Evolutionary conservation across 768 basidiomycete species (phyloP).

Genomic region (Lactarius pseudohatsudake): DNA sequence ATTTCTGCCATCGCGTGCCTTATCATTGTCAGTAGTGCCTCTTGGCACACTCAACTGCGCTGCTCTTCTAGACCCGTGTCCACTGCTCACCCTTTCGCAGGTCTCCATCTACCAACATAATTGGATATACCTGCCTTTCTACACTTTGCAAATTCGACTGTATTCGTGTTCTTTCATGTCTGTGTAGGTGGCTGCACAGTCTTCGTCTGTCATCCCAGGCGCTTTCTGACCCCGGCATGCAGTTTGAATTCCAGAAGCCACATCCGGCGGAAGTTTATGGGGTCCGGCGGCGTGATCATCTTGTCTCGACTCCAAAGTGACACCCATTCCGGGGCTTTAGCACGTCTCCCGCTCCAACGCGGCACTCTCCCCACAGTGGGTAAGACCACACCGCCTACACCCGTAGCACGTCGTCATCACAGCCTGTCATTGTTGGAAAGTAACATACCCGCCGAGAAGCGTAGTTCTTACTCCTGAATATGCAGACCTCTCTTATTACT

Average conservation of each 20-base stretch:
- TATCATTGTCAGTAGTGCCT: not conserved
- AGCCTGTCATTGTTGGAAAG: not conserved
- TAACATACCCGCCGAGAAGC: not conserved
- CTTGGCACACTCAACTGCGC: not conserved
- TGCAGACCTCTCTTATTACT: not conserved
- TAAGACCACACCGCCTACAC: not conserved
- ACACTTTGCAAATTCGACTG: slow-evolving; percentile 3
- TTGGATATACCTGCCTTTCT: slow-evolving; percentile 8
- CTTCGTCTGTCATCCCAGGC: not conserved
- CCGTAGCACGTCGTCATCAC: not conserved
- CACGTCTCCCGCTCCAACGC: not conserved
- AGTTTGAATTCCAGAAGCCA: slow-evolving; percentile 3
- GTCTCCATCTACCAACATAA: not conserved
- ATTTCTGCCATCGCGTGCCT: not conserved
- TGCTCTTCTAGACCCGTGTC: not conserved
- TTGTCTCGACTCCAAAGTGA: not conserved
- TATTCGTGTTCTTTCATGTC: slow-evolving; percentile 7
- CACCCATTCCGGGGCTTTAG: not conserved
- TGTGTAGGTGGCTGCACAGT: not conserved
- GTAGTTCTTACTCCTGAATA: not conserved
- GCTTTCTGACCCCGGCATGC: not conserved
- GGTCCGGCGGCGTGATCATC: not conserved
- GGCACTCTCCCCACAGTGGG: not conserved
- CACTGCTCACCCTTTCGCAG: not conserved
- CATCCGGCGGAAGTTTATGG: slow-evolving; percentile 9